Percentiles rank a stretch among this genome's conserved stretches.
Conservation (phyloP, 768 basidiomycete species). For the Suillus spraguei region DNA sequence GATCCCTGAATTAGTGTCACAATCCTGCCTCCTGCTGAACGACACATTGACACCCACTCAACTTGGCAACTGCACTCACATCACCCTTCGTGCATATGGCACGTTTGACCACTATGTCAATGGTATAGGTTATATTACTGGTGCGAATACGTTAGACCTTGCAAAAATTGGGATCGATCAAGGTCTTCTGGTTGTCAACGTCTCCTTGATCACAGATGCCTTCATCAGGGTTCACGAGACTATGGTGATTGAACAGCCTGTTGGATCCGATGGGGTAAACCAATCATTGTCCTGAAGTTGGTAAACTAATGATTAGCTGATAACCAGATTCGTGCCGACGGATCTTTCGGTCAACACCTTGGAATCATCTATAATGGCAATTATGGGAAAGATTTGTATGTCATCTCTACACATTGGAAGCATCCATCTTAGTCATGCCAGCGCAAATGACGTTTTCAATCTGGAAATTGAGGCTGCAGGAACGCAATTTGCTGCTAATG, state of each 20-base stretch:
- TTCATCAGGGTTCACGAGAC: constrained; percentile 54
- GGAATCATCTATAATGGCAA: constrained; percentile 78
- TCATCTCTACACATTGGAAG: constrained; percentile 10
- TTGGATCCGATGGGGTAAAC: constrained; percentile 62
- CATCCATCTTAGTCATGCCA: constrained; percentile 23
- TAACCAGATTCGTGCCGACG: constrained; percentile 26
- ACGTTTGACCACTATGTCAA: constrained; percentile 46
- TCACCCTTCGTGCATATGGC: constrained; percentile 53
- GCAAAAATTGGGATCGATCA: constrained; percentile 62
- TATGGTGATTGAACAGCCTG: constrained; percentile 47
- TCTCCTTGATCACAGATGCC: constrained; percentile 48
- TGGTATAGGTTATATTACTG: constrained; percentile 53
- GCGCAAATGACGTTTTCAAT: constrained; percentile 62
- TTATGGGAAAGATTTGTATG: constrained; percentile 58
- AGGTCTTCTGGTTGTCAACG: constrained; percentile 42
- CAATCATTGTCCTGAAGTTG: not conserved
- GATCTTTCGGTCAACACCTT: constrained; percentile 45
- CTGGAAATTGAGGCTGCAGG: constrained; percentile 62
- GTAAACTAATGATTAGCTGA: not conserved
- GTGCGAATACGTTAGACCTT: constrained; percentile 68
- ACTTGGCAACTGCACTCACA: constrained; percentile 47
- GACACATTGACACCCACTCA: constrained; percentile 46
- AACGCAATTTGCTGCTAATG: constrained; percentile 55
- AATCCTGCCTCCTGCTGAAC: constrained; percentile 57
- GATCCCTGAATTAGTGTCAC: constrained; percentile 57